Evolutionary conservation across 1,284 basidiomycete species (phyloP), one percentile per base, ranked within the genome.

Genomic region (Fomitopsis palustris): DNA sequence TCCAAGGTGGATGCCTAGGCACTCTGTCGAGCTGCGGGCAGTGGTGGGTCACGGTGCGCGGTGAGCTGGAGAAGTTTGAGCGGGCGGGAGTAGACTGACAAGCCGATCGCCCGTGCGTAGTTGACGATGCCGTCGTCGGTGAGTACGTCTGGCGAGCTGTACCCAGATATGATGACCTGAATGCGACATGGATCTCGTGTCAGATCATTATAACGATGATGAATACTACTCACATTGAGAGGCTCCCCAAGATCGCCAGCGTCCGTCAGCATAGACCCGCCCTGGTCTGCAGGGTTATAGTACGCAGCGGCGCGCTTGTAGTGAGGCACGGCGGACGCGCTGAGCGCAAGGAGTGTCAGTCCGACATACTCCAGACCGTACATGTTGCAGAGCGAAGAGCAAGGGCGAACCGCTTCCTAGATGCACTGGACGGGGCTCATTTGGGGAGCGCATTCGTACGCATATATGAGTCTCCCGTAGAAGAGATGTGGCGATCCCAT

Each of bases 1-100:
- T 2, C 88, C 88, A 8, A 83, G 63, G 66, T 88, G 89, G 60
- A 91, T 72, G 27, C 84, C 88, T 29, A 91, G 70, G 69, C 90
- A 92, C 70, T 92, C 89, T 54, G 79, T 79, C 12, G 89, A 87
- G 69, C 87, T 88, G 43, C 4, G 5, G 4, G 43, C 21, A 38
- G 8, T 10, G 0, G n/a, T 6, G 45, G 7, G 23, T 14, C 10
- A 45, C 4, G 2, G 17, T 17, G 21, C 1, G 4, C 16, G n/a
- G 16, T 21, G 17, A 35, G 31, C 16, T 17, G 27, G 9, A 7
- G 9, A 14, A 27, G 1, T 4, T 1, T 27, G 4, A 14, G 29
- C 16, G n/a, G 35, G n/a, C 14, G 19, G 29, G 25, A 23, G 53
- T 70, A 2, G 9, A 35, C 76, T 64, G 68, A 86, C 86, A 86